A percentile compares a stretch with the other conserved stretches of the same genome.
phyloP scores from a whole-genome alignment of 129 eudicot genomes.

The Artemisia tridentata region DNA sequence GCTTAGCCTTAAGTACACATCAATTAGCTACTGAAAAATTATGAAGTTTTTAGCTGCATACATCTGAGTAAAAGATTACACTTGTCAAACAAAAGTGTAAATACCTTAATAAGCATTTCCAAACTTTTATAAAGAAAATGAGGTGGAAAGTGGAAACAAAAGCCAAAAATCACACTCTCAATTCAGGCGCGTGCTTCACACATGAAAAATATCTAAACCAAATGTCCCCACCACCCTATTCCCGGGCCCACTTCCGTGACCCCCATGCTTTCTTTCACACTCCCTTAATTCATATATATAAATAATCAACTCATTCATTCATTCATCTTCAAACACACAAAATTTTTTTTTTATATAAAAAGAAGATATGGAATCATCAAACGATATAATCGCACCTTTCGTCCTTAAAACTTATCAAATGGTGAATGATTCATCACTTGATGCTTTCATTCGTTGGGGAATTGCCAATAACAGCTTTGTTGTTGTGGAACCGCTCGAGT shows the following conservation, averaged over 20 bases:
- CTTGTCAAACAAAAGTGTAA: too few species aligned
- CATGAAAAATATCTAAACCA: constrained; percentile 23
- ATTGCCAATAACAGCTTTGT: constrained; percentile 59
- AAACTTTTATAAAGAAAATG: background rate
- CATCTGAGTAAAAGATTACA: too few species aligned
- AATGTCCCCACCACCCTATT: constrained; percentile 12
- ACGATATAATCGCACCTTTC: constrained; percentile 55
- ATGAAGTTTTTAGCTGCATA: too few species aligned
- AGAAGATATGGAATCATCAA: constrained; percentile 33
- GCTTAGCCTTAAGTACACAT: too few species aligned
- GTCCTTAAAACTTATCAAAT: constrained; percentile 76
- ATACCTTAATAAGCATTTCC: too few species aligned
- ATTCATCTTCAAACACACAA: too few species aligned
- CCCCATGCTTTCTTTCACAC: constrained; percentile 35
- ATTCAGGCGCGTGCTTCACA: constrained; percentile 14
- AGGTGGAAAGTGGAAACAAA: background rate
- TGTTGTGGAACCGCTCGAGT: constrained; percentile 66
- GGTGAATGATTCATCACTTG: constrained; percentile 61
- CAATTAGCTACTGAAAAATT: too few species aligned
- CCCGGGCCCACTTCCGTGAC: constrained; percentile 33
- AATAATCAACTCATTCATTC: too few species aligned
- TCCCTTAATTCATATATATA: constrained; percentile 3
- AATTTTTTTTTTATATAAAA: too few species aligned
- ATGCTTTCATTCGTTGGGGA: constrained; percentile 68
- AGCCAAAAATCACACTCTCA: constrained; percentile 9